A percentile compares a stretch with the other conserved stretches of the same genome.
These are phyloP conservation scores for Syncephalis plumigaleata DNA, from an alignment of 371 early-diverging fungal species.

Conservation along the genomic window DNA sequence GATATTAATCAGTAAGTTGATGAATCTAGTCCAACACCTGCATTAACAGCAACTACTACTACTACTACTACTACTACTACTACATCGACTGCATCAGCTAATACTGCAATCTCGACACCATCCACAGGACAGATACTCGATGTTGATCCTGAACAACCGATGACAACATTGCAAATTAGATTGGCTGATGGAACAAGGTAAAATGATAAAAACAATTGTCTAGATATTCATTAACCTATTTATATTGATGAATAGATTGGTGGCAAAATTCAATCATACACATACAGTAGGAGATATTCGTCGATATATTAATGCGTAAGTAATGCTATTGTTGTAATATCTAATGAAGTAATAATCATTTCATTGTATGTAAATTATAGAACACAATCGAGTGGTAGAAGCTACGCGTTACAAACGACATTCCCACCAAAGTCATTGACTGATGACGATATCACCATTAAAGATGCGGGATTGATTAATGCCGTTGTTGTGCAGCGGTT, in stretches of 20 bases:
- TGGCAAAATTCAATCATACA: conserved; percentile 73
- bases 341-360: too few species aligned
- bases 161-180: conserved; percentile 76
- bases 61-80: conserved; percentile 12
- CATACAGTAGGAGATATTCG: conserved; percentile 79
- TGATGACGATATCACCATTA: conserved; percentile 45
- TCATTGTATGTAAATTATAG: too few species aligned
- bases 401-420: conserved; percentile 59
- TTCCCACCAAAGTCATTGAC: conserved; percentile 63
- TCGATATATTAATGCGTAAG: conserved; percentile 44
- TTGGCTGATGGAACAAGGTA: conserved; percentile 74
- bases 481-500: conserved; percentile 72
- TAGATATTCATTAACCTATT: neutral
- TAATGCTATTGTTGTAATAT: too few species aligned
- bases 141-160: conserved; percentile 63
- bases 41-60: too few species aligned
- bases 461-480: conserved; percentile 70
- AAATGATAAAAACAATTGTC: conserved; percentile 3
- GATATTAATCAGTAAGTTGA: too few species aligned
- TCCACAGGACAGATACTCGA: conserved; percentile 15
- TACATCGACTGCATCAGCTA: conserved; percentile 13
- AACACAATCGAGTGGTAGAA: conserved; percentile 10
- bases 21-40: conserved; percentile 16
- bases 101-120: conserved; percentile 15
- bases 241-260: conserved; percentile 26